Conservation (phyloP, 176 grass and related monocot genomes). For the Hordeum marinum region DNA sequence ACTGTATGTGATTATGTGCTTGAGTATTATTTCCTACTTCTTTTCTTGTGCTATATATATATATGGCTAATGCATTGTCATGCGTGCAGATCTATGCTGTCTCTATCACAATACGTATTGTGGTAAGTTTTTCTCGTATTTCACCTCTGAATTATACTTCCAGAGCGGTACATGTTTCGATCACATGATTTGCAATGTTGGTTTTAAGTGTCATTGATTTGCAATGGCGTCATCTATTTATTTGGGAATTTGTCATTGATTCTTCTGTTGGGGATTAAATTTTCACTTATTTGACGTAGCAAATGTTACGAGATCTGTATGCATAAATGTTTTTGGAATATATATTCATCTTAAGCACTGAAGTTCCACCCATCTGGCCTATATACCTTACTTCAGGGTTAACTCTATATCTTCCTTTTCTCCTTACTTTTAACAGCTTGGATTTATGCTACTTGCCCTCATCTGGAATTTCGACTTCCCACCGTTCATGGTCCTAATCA, state of each 20-base stretch:
- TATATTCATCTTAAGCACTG: neutral
- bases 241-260: neutral
- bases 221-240: neutral
- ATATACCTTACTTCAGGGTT: neutral
- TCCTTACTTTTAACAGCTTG: slow-evolving; percentile 41
- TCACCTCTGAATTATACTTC: neutral
- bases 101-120: slow-evolving; percentile 74
- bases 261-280: neutral
- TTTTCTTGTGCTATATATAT: neutral
- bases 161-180: neutral
- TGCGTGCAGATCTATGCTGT: slow-evolving; percentile 70
- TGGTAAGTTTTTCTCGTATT: slow-evolving; percentile 44
- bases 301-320: too few species aligned
- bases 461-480: slow-evolving; percentile 82
- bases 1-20: slow-evolving; percentile 33
- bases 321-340: too few species aligned
- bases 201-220: neutral
- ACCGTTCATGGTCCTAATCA: slow-evolving; percentile 83
- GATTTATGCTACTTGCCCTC: slow-evolving; percentile 75
- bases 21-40: neutral
- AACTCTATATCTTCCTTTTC: neutral
- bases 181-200: neutral
- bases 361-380: neutral
- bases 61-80: slow-evolving; percentile 13
- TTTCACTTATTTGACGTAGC: too few species aligned